These are phyloP conservation scores for Globisporangium cystogenes DNA, from an alignment of 352 stramenopile genomes.

Conservation along the genomic window DNA sequence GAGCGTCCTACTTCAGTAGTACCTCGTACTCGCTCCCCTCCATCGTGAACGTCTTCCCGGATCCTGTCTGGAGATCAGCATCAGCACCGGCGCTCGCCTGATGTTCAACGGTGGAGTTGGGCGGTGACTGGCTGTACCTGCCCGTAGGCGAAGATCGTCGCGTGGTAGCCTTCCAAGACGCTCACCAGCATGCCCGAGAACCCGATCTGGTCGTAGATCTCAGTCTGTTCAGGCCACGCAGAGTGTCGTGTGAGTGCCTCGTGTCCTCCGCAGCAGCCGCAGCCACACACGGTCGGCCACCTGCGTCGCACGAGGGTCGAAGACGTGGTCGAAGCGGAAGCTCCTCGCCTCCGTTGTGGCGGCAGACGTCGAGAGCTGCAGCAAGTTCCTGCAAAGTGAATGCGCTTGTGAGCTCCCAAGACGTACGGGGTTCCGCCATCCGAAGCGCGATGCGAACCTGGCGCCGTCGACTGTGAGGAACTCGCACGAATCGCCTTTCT, in stretches of 20 bases:
- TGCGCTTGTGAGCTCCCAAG: too few species aligned
- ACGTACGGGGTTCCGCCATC: too few species aligned
- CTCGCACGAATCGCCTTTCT: constrained; percentile 26
- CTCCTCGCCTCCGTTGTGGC: constrained; percentile 15
- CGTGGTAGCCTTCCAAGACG: constrained; percentile 36
- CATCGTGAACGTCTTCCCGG: constrained; percentile 60
- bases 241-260: background rate
- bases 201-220: constrained; percentile 35
- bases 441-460: too few species aligned
- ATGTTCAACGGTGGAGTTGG: too few species aligned
- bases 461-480: constrained; percentile 25
- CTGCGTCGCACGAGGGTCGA: constrained; percentile 27
- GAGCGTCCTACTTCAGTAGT: too few species aligned
- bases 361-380: constrained; percentile 19
- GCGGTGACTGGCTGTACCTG: constrained; percentile 19
- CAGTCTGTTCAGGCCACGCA: constrained; percentile 9
- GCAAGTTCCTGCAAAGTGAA: constrained; percentile 22
- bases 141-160: constrained; percentile 52
- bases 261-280: background rate
- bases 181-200: constrained; percentile 26
- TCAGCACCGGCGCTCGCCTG: background rate
- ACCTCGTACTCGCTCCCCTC: constrained; percentile 60
- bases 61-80: constrained; percentile 27
- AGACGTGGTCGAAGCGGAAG: constrained; percentile 56
- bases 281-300: constrained; percentile 11